Base-by-base conservation (phyloP, 495 filamentous ascomycete species). In the Podospora pseudopauciseta region DNA sequence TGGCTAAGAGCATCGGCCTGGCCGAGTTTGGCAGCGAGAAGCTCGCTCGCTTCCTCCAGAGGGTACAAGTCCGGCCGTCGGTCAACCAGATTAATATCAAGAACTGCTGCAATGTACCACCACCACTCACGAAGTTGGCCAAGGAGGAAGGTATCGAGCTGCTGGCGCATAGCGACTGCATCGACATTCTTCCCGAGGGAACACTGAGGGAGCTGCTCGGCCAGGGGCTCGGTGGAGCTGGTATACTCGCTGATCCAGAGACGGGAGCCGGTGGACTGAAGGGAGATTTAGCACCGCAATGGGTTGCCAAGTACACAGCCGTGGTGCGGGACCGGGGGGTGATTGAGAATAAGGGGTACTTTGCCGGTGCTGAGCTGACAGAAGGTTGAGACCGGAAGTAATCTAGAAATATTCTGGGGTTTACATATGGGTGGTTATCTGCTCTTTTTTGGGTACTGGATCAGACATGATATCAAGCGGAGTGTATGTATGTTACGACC, bases 261-360 rank as follows among this genome's bases (percentile, higher is more conserved):
- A 72, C 69, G 7, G 80, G 70, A 44, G 66, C 79, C 66, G 84
- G 81, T 0, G 87, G 86, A 2, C 80, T 95, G 64, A 86, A 86
- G 70, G 91, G 92, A 15, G 88, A 96, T 63, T 82, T 99, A 59
- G 83, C 86, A 70, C 93, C 95, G 16, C 88, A 92, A 70, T 99
- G 94, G 94, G 95, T 97, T 34, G 89, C 94, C 66, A 98, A 98
- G 76, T 99, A 99, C 78, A 98, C 96, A 23, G 96, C 96, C 5
- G 93, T 98, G n/a, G 92, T 97, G 32, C 91, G 91, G 76, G 89
- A 97, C 76, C 84, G 95, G n/a, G 96, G 95, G 0, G 95, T 98
- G 4, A 92, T 99, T 64, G 95, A 99, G 85, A 97, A 95, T 75
- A 98, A 98, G 82, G 95, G 95, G 16, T 97, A 96, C 78, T 96